Conservation (phyloP, 2,329 filamentous ascomycete species). For the Colletotrichum phormii region DNA sequence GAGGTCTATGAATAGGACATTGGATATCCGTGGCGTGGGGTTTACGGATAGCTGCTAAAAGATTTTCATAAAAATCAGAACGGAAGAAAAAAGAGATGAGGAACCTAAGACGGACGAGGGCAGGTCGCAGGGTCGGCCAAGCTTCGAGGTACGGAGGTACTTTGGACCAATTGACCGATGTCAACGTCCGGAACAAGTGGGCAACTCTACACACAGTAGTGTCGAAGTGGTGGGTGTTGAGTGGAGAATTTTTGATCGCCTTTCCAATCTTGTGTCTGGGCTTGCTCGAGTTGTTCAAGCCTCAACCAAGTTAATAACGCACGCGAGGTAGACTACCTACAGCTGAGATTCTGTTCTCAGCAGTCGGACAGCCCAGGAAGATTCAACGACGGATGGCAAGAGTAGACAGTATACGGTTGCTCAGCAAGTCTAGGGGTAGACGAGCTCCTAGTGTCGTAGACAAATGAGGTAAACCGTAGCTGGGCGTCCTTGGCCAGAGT, state of each 20-base stretch:
- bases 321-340: not conserved
- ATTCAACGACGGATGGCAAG: not conserved
- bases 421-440: not conserved
- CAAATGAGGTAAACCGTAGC: not conserved
- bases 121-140: conserved; percentile 3
- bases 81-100: conserved; percentile 2
- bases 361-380: not conserved
- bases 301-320: not conserved
- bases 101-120: not conserved
- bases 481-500: not conserved
- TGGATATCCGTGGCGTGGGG: conserved; percentile 25
- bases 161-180: conserved; percentile 18
- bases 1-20: conserved; percentile 28
- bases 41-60: conserved; percentile 7
- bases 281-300: not conserved
- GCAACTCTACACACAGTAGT: conserved; percentile 10
- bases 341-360: not conserved
- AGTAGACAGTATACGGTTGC: not conserved
- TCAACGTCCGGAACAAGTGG: conserved; percentile 30
- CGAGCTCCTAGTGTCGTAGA: not conserved
- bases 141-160: conserved; percentile 7
- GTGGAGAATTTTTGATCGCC: conserved; percentile 13
- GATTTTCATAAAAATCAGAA: conserved; percentile 10
- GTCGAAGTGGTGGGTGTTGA: conserved; percentile 20
- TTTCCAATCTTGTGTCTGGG: conserved; percentile 12